These are phyloP conservation scores for Capsicum chinense DNA, from an alignment of 257 asterid species.

Conservation along the genomic window DNA sequence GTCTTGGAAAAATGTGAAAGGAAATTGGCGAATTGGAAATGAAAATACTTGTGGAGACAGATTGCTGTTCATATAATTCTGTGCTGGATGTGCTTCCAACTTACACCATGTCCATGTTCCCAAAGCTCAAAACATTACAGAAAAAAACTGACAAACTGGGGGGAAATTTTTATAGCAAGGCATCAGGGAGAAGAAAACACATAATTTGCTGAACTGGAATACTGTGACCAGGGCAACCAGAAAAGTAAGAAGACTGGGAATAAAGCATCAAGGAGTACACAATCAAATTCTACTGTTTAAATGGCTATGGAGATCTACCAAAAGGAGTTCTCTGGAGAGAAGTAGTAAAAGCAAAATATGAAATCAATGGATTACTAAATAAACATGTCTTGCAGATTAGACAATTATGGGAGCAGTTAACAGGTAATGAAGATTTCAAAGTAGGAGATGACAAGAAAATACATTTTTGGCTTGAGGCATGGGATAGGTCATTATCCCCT, in stretches of 20 bases:
- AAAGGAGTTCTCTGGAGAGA: not conserved
- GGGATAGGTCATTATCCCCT: not conserved
- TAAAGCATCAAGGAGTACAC: not conserved
- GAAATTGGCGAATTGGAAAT: not conserved
- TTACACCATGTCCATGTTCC: slow-evolving; percentile 20
- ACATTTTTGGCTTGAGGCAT: not conserved
- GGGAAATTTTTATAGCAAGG: not conserved
- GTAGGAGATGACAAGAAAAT: slow-evolving; percentile 19
- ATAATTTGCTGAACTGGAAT: not conserved
- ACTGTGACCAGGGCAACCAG: slow-evolving; percentile 16
- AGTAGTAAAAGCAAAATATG: not conserved
- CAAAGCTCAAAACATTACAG: not conserved
- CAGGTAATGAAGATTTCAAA: not conserved
- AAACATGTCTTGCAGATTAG: slow-evolving; percentile 14
- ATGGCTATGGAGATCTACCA: not conserved
- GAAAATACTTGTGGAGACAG: not conserved
- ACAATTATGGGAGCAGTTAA: not conserved
- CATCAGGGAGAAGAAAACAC: not conserved
- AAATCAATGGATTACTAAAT: slow-evolving; percentile 7
- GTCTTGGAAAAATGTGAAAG: slow-evolving; percentile 17
- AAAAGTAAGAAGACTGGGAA: not conserved
- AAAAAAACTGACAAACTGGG: not conserved
- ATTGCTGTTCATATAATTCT: slow-evolving; percentile 1
- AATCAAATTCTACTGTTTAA: slow-evolving; percentile 4
- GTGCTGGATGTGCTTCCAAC: slow-evolving; percentile 3